Percentiles rank a stretch among this genome's conserved stretches.
Conservation (phyloP, 148 eudicot species). For the Camellia lanceoleosa region DNA sequence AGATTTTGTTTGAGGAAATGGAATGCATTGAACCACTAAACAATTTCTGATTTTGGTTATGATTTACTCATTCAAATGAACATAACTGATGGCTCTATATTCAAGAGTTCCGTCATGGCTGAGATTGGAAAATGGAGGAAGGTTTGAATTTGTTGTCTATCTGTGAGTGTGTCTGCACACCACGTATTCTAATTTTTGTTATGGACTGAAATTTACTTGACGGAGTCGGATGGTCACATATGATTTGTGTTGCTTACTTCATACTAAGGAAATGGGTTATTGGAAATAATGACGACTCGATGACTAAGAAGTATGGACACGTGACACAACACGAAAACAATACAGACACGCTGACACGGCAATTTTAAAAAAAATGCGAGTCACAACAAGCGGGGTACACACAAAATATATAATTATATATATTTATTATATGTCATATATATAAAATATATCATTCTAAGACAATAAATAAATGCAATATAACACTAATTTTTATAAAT, state of each 20-base stretch:
- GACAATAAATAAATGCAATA: too few relatives aligned
- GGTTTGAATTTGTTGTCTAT: conserved; percentile 1
- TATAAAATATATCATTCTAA: too few relatives aligned
- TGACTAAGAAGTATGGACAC: too few relatives aligned
- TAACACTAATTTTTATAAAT: too few relatives aligned
- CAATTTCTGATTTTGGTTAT: not conserved
- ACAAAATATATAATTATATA: too few relatives aligned
- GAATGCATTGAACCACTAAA: not conserved
- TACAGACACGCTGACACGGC: too few relatives aligned
- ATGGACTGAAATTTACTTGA: not conserved
- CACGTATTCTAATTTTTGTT: not conserved
- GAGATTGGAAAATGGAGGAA: not conserved
- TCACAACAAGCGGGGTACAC: too few relatives aligned
- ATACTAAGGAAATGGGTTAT: not conserved
- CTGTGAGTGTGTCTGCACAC: not conserved
- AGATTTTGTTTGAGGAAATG: not conserved
- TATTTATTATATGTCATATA: too few relatives aligned
- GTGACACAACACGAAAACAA: too few relatives aligned
- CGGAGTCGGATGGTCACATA: not conserved
- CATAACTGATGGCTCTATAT: not conserved
- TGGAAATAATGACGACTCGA: not conserved
- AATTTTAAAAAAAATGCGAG: too few relatives aligned
- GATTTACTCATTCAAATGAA: not conserved
- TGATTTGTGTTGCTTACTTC: not conserved
- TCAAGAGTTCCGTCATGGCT: not conserved